Evolutionary conservation across 768 basidiomycete species (phyloP).

Genomic region (Leccinum arenicola): DNA sequence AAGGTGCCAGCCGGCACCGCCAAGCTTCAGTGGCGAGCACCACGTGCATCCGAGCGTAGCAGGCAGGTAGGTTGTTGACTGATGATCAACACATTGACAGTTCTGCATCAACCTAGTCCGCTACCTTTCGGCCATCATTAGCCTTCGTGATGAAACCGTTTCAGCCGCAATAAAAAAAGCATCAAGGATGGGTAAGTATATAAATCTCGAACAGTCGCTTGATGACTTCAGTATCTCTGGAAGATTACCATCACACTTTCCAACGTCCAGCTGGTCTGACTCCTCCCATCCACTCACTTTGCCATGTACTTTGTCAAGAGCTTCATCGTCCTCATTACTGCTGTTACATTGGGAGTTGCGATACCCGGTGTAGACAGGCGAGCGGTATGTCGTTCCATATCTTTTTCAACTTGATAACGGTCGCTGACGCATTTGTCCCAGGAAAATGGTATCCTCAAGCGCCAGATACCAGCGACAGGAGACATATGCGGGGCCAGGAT

Average conservation of each 20-base stretch:
- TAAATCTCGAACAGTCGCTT: background rate
- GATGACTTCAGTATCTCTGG: background rate
- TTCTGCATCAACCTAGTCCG: background rate
- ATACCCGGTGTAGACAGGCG: background rate
- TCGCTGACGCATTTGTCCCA: background rate
- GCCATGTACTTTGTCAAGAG: background rate
- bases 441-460: background rate
- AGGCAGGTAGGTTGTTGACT: background rate
- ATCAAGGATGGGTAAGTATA: background rate
- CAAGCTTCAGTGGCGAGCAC: no score
- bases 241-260: background rate
- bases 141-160: background rate
- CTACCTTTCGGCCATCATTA: background rate
- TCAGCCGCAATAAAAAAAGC: background rate
- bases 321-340: background rate
- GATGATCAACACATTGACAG: background rate
- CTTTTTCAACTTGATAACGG: background rate
- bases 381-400: background rate
- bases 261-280: background rate
- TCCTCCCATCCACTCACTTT: background rate
- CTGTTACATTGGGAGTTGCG: background rate
- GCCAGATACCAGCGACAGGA: background rate
- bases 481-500: background rate
- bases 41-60: no score
- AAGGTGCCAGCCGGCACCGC: no score